A percentile compares a stretch with the other conserved stretches of the same genome.
phyloP scores from a whole-genome alignment of 371 early-diverging fungal species.

The Phascolomyces articulosus region DNA sequence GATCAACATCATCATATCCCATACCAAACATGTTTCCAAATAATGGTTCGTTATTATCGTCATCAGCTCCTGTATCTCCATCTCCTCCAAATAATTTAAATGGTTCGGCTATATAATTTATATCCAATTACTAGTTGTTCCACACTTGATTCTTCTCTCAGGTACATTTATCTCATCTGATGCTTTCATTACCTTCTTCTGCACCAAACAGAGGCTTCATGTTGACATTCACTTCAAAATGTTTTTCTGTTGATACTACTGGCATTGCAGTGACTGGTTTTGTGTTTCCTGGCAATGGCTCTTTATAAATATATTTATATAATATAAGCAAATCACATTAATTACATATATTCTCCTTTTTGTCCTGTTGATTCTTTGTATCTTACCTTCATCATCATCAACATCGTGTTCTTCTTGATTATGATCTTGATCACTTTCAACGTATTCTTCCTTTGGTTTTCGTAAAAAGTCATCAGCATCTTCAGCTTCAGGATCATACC shows the following conservation, averaged over 20 bases:
- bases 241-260: slow-evolving; percentile 35
- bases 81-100: slow-evolving; percentile 62
- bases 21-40: slow-evolving; percentile 4
- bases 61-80: slow-evolving; percentile 32
- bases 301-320: background rate
- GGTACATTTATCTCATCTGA: background rate
- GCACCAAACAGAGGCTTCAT: slow-evolving; percentile 63
- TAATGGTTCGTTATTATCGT: slow-evolving; percentile 21
- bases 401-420: no score
- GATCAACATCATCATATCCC: slow-evolving; percentile 11
- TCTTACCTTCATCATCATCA: slow-evolving; percentile 12
- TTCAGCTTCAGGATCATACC: slow-evolving; percentile 61
- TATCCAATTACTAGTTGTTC: background rate
- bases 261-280: slow-evolving; percentile 25
- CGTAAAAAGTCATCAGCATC: slow-evolving; percentile 35
- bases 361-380: no score
- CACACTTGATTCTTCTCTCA: background rate
- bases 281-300: slow-evolving; percentile 20
- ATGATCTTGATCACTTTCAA: slow-evolving; percentile 14
- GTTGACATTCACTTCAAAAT: slow-evolving; percentile 55
- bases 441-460: background rate
- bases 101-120: slow-evolving; percentile 23
- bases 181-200: slow-evolving; percentile 25
- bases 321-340: background rate
- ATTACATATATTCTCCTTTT: no score